Conservation (phyloP, 345 rosid genomes). For the Capsella bursapastoris region DNA sequence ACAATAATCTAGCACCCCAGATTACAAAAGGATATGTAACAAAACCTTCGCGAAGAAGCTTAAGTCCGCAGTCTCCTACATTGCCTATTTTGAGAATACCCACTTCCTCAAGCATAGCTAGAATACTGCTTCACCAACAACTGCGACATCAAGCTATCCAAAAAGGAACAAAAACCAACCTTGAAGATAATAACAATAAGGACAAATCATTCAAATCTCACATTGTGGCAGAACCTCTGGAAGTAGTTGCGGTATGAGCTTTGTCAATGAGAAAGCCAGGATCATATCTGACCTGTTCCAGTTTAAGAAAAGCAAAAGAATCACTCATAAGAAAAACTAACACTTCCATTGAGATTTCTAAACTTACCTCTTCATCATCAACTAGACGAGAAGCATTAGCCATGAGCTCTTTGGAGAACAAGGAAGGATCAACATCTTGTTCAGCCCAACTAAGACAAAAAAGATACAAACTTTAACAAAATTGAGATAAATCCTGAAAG, state of each 20-base stretch:
- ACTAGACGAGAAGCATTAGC: slow-evolving; percentile 64
- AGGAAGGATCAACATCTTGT: slow-evolving; percentile 83
- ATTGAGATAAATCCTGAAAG: background rate
- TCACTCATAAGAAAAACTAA: background rate
- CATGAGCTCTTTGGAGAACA: slow-evolving; percentile 79
- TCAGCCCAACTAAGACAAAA: slow-evolving; percentile 75
- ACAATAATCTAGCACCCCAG: background rate
- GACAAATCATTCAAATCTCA: slow-evolving; percentile 46
- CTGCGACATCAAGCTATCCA: slow-evolving; percentile 28
- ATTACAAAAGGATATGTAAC: background rate
- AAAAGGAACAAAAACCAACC: slow-evolving; percentile 1
- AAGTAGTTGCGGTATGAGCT: slow-evolving; percentile 79
- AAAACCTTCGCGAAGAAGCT: slow-evolving; percentile 69
- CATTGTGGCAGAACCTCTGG: slow-evolving; percentile 77
- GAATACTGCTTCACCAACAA: slow-evolving; percentile 55
- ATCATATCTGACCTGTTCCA: slow-evolving; percentile 66
- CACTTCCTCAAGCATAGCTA: slow-evolving; percentile 76
- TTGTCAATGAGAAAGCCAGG: slow-evolving; percentile 78
- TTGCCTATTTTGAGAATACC: slow-evolving; percentile 74
- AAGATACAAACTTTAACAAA: slow-evolving; percentile 33
- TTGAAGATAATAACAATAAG: background rate
- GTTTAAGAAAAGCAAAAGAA: background rate
- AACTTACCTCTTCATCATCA: slow-evolving; percentile 62
- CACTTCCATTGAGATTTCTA: too few species aligned
- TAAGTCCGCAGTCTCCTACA: slow-evolving; percentile 90